phyloP scores from a whole-genome alignment of 164 flowering plant species.

The Kalanchoe fedtschenkoi region DNA sequence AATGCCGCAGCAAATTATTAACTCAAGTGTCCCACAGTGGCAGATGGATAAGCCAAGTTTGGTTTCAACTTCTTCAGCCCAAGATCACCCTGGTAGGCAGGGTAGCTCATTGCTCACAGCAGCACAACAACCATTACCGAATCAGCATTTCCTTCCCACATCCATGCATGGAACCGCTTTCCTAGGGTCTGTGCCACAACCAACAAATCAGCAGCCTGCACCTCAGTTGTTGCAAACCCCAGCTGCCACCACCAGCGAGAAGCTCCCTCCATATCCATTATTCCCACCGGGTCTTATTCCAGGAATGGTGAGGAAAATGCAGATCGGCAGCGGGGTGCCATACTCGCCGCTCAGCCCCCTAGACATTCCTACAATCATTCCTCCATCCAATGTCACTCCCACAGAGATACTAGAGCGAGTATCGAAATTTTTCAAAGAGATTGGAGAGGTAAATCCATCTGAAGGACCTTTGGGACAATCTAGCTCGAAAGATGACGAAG shows the following conservation, averaged over 20 bases:
- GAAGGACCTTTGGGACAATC: constrained; percentile 72
- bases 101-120: constrained; percentile 17
- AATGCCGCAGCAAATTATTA: constrained; percentile 22
- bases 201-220: constrained; percentile 27
- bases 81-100: constrained; percentile 46
- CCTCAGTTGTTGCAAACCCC: constrained; percentile 20
- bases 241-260: constrained; percentile 35
- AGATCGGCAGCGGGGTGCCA: constrained; percentile 98
- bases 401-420: constrained; percentile 78
- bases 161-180: constrained; percentile 30
- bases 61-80: constrained; percentile 24
- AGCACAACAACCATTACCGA: constrained; percentile 22
- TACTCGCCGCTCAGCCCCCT: constrained; percentile 97
- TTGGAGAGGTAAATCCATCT: constrained; percentile 90
- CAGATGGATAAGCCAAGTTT: constrained; percentile 47
- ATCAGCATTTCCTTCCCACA: constrained; percentile 46
- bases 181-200: constrained; percentile 44
- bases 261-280: constrained; percentile 78
- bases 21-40: constrained; percentile 41
- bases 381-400: constrained; percentile 72
- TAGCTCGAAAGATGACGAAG: constrained; percentile 31
- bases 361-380: constrained; percentile 91
- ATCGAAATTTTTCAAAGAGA: constrained; percentile 82
- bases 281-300: constrained; percentile 98
- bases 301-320: constrained; percentile 96